These are phyloP conservation scores for Astrephomene gubernaculifera DNA, from an alignment of 139 green algal genomes.

Conservation along the genomic window DNA sequence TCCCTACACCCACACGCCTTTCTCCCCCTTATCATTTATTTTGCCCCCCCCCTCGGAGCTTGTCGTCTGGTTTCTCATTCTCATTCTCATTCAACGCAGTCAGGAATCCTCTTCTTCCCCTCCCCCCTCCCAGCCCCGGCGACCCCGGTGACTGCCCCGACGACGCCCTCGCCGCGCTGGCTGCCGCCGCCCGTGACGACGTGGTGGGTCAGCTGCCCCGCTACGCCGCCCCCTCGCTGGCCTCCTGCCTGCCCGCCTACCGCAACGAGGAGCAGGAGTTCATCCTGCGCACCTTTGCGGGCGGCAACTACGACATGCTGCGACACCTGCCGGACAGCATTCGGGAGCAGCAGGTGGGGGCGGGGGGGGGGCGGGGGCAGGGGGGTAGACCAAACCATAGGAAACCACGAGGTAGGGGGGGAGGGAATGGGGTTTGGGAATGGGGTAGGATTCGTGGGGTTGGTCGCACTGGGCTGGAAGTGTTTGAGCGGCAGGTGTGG, in stretches of 20 bases:
- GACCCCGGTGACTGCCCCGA: background rate
- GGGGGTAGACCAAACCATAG: background rate
- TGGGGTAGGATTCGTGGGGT: too few species aligned
- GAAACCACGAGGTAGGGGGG: background rate
- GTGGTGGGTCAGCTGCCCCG: constrained; percentile 49
- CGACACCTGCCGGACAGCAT: constrained; percentile 58
- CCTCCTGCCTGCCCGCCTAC: constrained; percentile 62
- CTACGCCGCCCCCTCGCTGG: constrained; percentile 71
- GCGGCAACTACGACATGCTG: constrained; percentile 70
- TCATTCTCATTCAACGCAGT: background rate
- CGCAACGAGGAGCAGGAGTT: constrained; percentile 66
- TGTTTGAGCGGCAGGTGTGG: background rate
- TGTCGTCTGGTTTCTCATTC: background rate
- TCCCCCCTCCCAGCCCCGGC: background rate
- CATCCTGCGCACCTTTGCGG: constrained; percentile 68
- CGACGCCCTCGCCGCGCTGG: constrained; percentile 11
- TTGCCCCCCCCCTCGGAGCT: too few species aligned
- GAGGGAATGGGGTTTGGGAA: background rate
- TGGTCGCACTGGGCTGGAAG: too few species aligned
- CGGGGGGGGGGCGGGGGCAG: background rate
- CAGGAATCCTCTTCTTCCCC: background rate
- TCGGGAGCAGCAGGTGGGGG: constrained; percentile 55
- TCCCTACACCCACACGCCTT: background rate
- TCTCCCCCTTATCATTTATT: too few species aligned
- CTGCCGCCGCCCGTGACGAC: constrained; percentile 11